Evolutionary conservation across 2,329 filamentous ascomycete genomes (phyloP).

Genomic region (Nigrospora oryzae): DNA sequence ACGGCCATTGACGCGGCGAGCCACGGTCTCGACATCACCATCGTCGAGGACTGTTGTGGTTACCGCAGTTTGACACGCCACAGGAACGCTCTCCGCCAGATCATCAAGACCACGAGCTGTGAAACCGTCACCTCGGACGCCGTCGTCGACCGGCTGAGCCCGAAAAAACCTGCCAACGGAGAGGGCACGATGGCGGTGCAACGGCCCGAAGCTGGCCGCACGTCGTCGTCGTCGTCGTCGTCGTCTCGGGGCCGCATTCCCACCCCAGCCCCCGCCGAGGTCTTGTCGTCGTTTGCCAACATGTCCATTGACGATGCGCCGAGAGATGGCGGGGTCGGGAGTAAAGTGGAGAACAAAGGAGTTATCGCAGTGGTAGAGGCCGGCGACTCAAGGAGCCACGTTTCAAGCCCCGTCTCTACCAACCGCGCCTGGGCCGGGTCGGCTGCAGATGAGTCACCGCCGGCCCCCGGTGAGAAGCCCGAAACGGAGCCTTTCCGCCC

Average conservation of each 20-base stretch:
- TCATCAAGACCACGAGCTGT: conserved; percentile 69
- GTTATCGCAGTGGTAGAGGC: no score
- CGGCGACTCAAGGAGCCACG: no score
- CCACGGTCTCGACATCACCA: conserved; percentile 78
- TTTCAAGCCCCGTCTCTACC: no score
- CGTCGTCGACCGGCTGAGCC: conserved; percentile 34
- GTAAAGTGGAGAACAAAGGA: not conserved
- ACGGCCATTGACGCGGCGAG: conserved; percentile 85
- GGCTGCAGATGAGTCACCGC: not conserved
- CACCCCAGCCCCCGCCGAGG: conserved; percentile 13
- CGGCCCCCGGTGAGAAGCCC: not conserved
- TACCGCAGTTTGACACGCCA: conserved; percentile 66
- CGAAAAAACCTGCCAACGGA: conserved; percentile 5
- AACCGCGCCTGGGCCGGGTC: no score
- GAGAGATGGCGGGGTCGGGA: conserved; percentile 10
- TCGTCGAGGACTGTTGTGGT: conserved; percentile 84
- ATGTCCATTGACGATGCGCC: conserved; percentile 22
- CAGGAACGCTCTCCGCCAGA: conserved; percentile 58
- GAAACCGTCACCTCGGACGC: conserved; percentile 51
- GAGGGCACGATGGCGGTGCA: not conserved
- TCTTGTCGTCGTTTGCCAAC: conserved; percentile 23
- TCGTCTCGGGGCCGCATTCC: not conserved
- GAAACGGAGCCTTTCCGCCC: no score
- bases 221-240: not conserved
- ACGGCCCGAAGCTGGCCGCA: not conserved